Evolutionary conservation across 164 flowering plant species (phyloP).

Genomic region (Sedum album): DNA sequence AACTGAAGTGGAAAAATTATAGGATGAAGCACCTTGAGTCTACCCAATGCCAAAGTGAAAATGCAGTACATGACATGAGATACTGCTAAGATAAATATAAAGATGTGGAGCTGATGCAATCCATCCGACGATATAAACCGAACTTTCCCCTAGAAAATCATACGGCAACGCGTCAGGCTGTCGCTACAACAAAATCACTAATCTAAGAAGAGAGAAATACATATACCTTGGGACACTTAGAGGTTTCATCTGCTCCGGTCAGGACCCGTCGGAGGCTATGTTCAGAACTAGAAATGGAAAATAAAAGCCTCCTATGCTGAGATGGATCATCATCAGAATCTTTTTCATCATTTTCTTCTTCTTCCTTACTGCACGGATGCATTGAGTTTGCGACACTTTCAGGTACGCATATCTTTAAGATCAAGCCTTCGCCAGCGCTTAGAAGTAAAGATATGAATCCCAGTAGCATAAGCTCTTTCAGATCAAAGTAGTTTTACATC

Average conservation of each 20-base stretch:
- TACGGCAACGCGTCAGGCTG: background rate
- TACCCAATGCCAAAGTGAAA: slow-evolving; percentile 47
- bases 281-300: background rate
- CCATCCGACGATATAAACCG: slow-evolving; percentile 43
- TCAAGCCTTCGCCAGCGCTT: slow-evolving; percentile 30
- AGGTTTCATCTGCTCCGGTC: slow-evolving; percentile 23
- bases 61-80: slow-evolving; percentile 55
- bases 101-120: slow-evolving; percentile 64
- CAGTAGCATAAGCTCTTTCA: slow-evolving; percentile 58
- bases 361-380: slow-evolving; percentile 38
- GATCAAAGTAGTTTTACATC: background rate
- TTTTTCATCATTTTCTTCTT: slow-evolving; percentile 6
- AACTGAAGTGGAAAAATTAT: background rate
- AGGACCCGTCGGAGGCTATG: slow-evolving; percentile 27
- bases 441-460: slow-evolving; percentile 65
- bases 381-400: slow-evolving; percentile 25
- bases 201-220: background rate
- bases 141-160: slow-evolving; percentile 37
- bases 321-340: background rate
- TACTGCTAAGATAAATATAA: slow-evolving; percentile 58
- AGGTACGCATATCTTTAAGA: slow-evolving; percentile 36
- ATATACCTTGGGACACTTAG: slow-evolving; percentile 34
- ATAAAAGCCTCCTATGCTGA: slow-evolving; percentile 32
- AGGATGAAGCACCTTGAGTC: slow-evolving; percentile 37
- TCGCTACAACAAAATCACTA: background rate